Evolutionary conservation across 352 stramenopile species (phyloP).

Genomic region (Phytophthora tubulina): DNA sequence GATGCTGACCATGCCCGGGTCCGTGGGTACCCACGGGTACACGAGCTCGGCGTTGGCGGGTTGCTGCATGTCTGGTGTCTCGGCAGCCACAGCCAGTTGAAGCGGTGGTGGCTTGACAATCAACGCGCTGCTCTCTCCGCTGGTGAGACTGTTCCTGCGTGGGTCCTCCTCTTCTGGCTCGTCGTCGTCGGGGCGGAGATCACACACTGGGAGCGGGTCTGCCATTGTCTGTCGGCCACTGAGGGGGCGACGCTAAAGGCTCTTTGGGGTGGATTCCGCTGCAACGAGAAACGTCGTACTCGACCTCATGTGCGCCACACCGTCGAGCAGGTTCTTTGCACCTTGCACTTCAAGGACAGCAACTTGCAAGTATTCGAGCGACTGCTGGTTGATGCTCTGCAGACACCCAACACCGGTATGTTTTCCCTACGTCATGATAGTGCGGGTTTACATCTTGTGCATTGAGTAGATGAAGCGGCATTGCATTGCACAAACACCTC

Average conservation of each 20-base stretch:
- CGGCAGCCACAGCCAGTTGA: constrained; percentile 17
- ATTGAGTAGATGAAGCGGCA: too few species aligned
- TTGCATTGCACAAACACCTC: too few species aligned
- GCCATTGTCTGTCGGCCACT: constrained; percentile 27
- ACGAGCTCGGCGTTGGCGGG: constrained; percentile 33
- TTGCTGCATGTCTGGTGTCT: constrained; percentile 21
- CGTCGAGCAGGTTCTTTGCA: constrained; percentile 27
- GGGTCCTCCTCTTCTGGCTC: constrained; percentile 51
- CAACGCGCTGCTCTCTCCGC: constrained; percentile 26
- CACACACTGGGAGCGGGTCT: constrained; percentile 29
- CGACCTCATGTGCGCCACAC: constrained; percentile 37
- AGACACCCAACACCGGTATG: too few species aligned
- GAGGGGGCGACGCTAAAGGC: constrained; percentile 13
- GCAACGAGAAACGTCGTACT: constrained; percentile 29
- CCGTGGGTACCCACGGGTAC: constrained; percentile 37
- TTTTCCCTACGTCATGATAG: too few species aligned
- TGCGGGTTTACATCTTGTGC: too few species aligned
- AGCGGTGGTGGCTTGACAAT: constrained; percentile 42
- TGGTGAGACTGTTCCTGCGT: constrained; percentile 10
- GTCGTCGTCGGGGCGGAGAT: constrained; percentile 28
- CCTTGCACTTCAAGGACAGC: constrained; percentile 18
- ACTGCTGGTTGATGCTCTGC: neutral
- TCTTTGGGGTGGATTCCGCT: constrained; percentile 27
- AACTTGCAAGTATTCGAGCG: neutral
- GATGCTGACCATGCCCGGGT: constrained; percentile 21